Percentiles rank a stretch among this genome's conserved stretches.
phyloP scores from a whole-genome alignment of 2,329 filamentous ascomycete species.

The Purpureocillium lavendulum region DNA sequence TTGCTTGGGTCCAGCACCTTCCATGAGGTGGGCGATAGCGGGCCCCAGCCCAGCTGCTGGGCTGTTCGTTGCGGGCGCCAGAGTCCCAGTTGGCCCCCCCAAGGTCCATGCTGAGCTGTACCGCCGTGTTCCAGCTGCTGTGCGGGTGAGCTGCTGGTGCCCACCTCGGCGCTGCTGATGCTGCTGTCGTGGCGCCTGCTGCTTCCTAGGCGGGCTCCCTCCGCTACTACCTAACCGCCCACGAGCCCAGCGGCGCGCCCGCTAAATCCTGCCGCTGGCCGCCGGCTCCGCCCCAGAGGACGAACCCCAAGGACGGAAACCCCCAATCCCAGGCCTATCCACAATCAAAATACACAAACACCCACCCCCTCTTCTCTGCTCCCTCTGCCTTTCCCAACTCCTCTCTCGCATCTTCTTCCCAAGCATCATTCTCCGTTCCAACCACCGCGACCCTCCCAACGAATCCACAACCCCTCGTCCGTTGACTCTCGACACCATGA shows the following conservation, averaged over 20 bases:
- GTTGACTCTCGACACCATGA: conserved; percentile 14
- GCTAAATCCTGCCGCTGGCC: background rate
- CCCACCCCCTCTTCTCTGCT: conserved; percentile 17
- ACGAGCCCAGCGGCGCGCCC: background rate
- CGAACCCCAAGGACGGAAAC: conserved; percentile 9
- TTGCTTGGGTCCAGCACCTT: too few relatives aligned
- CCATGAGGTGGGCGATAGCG: too few relatives aligned
- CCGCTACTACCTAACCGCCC: background rate
- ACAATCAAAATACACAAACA: conserved; percentile 24
- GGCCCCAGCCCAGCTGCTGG: too few relatives aligned
- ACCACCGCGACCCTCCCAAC: background rate
- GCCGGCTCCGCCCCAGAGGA: conserved; percentile 5
- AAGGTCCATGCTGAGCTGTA: too few relatives aligned
- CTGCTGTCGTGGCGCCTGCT: too few relatives aligned
- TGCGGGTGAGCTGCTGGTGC: too few relatives aligned
- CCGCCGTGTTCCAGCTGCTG: too few relatives aligned
- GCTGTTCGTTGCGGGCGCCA: too few relatives aligned
- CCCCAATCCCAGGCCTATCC: conserved; percentile 14
- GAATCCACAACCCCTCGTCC: background rate
- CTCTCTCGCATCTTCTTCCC: conserved; percentile 11
- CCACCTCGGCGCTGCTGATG: too few relatives aligned
- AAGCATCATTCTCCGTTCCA: conserved; percentile 10
- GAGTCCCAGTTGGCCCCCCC: too few relatives aligned
- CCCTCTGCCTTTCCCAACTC: conserved; percentile 11
- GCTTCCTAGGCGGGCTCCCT: too few relatives aligned